Conservation (phyloP, 225 moss, liverwort and hornwort genomes). For the Physcomitrium patens region DNA sequence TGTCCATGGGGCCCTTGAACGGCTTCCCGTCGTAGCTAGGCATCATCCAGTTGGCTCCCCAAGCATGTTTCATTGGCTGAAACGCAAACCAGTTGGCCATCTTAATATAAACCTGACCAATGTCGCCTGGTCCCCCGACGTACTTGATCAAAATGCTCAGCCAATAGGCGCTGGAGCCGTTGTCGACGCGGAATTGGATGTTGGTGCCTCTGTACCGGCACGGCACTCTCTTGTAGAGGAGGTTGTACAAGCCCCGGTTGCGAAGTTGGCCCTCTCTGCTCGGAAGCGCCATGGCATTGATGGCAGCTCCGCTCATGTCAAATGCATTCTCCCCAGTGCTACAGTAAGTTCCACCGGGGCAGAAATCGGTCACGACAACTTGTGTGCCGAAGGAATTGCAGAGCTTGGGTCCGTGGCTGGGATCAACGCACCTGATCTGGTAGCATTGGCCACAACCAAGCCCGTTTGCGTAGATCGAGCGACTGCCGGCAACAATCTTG, state of each 20-base stretch:
- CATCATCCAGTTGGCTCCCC: conserved; percentile 55
- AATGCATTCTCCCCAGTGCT: conserved; percentile 47
- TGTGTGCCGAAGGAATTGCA: conserved; percentile 39
- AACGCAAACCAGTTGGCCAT: conserved; percentile 35
- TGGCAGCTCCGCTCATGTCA: conserved; percentile 46
- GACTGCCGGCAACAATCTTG: conserved; percentile 41
- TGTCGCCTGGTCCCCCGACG: conserved; percentile 49
- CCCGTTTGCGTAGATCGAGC: conserved; percentile 29
- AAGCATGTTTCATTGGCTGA: conserved; percentile 35
- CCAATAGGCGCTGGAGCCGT: conserved; percentile 44
- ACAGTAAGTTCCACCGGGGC: conserved; percentile 48
- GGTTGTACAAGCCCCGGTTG: conserved; percentile 31
- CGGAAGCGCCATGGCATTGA: conserved; percentile 40
- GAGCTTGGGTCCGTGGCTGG: conserved; percentile 2
- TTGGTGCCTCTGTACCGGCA: conserved; percentile 39
- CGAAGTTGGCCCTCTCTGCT: conserved; percentile 33
- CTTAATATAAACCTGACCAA: conserved; percentile 28
- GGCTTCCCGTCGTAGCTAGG: conserved; percentile 40
- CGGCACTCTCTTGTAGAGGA: conserved; percentile 46
- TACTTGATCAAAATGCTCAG: conserved; percentile 46
- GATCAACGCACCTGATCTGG: conserved; percentile 29
- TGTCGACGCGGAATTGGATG: conserved; percentile 39
- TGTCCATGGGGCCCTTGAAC: conserved; percentile 39
- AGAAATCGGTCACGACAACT: conserved; percentile 49
- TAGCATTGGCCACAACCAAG: conserved; percentile 42